phyloP scores from a whole-genome alignment of 306 rosid genomes.

The Begonia peltatifolia region DNA sequence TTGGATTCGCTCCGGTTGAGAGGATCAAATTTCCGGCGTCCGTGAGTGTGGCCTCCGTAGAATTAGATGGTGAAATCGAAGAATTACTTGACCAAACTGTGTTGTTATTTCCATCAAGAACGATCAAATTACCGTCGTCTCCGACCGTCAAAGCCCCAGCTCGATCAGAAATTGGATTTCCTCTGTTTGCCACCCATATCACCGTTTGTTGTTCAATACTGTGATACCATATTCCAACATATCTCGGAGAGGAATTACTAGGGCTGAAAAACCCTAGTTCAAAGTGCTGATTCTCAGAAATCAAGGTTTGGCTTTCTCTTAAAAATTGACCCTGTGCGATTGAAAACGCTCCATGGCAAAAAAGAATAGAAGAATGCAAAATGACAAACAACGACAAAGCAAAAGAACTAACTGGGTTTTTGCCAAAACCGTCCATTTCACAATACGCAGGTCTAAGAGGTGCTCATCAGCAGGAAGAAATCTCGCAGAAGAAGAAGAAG shows the following conservation, averaged over 20 bases:
- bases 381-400: conserved; percentile 6
- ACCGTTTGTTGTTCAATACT: conserved; percentile 6
- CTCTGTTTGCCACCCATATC: conserved; percentile 73
- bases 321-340: conserved; percentile 17
- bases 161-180: conserved; percentile 23
- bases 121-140: conserved; percentile 33
- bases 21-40: conserved; percentile 42
- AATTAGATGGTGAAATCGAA: conserved; percentile 4
- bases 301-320: conserved; percentile 21
- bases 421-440: conserved; percentile 11
- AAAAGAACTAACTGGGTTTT: conserved; percentile 4
- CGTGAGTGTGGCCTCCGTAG: conserved; percentile 15
- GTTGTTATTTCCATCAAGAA: conserved; percentile 20
- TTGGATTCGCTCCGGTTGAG: background rate
- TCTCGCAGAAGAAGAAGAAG: background rate
- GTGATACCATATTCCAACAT: conserved; percentile 63
- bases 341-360: conserved; percentile 23
- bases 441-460: background rate
- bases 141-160: conserved; percentile 29
- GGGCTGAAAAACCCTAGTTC: conserved; percentile 56
- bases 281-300: conserved; percentile 22
- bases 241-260: conserved; percentile 20
- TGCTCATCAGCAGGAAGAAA: background rate
- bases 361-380: conserved; percentile 10
- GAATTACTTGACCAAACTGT: conserved; percentile 35